Percentiles rank a stretch among this genome's conserved stretches.
These are phyloP conservation scores for Garcileccinum viscosum DNA, from an alignment of 1,284 basidiomycete species.

Conservation along the genomic window DNA sequence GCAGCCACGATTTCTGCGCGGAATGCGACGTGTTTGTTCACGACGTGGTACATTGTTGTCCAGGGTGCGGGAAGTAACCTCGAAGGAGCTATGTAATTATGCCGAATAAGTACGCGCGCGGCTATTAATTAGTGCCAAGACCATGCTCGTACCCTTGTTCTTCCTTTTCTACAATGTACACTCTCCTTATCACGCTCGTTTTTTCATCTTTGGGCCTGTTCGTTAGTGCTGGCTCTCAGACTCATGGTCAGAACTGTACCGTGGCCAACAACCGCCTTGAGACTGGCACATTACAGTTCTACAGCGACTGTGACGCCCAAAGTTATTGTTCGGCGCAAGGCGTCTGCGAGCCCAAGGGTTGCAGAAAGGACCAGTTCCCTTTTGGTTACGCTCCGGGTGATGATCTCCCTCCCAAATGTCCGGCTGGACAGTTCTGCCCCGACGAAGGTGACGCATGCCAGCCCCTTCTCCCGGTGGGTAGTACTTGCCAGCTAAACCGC, in stretches of 20 bases:
- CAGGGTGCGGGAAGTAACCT: slow-evolving; percentile 57
- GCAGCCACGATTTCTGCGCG: slow-evolving; percentile 63
- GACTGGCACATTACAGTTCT: slow-evolving; percentile 76
- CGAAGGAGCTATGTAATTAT: neutral
- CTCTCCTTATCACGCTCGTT: slow-evolving; percentile 46
- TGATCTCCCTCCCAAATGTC: slow-evolving; percentile 68
- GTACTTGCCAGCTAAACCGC: slow-evolving; percentile 82
- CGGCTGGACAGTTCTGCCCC: slow-evolving; percentile 75
- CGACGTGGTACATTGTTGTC: slow-evolving; percentile 77
- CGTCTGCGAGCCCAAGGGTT: slow-evolving; percentile 70
- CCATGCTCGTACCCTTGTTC: neutral
- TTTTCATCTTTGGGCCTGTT: slow-evolving; percentile 39
- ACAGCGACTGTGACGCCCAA: slow-evolving; percentile 74
- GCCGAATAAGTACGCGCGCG: neutral
- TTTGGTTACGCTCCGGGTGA: slow-evolving; percentile 62
- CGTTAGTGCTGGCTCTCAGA: slow-evolving; percentile 50
- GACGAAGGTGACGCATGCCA: slow-evolving; percentile 83
- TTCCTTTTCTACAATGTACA: slow-evolving; percentile 10
- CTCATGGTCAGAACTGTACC: slow-evolving; percentile 57
- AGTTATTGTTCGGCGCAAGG: slow-evolving; percentile 67
- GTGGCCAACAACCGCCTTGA: slow-evolving; percentile 69
- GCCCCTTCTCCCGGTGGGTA: slow-evolving; percentile 62
- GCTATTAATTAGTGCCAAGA: neutral
- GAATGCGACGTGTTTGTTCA: slow-evolving; percentile 82
- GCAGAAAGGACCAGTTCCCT: slow-evolving; percentile 78